Evolutionary conservation across 73 alveolate genomes (phyloP), one percentile per base, ranked within the genome.

Genomic region (Strombidium stylifer): DNA sequence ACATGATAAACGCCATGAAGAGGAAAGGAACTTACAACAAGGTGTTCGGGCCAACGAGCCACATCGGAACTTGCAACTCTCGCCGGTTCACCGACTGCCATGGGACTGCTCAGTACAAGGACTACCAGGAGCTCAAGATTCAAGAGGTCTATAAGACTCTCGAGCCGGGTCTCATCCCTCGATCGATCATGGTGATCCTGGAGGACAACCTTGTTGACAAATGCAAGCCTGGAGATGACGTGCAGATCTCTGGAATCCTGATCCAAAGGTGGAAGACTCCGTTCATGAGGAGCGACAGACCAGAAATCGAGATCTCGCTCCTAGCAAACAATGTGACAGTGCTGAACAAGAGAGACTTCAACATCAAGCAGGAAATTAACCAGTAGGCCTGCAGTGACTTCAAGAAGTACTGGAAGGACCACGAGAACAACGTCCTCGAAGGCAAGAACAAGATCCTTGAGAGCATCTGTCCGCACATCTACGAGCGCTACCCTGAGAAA

Each of bases 201-300:
- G 80, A 86, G 67, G 87, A 74, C 40, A 59, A 74, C 15, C 35
- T 71, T 2, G 97, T 89, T 5, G 91, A 81, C 61, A 47, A 50
- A 32, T 81, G 87, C 31, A 89, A 80, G 46, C 87, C 95, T 2
- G 97, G 97, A n/a, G 97, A 89, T 75, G 95, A 89, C 85, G 90
- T 86, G 0, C 64, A 71, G 75, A 68, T 89, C n/a, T 79, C 87
- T 19, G 97, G 97, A 18, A 36, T 85, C 2, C 64, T 89, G 0
- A 81, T 82, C n/a, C 61, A 81, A 37, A 72, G 97, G 60, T 89
- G 97, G 95, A 81, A 55, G 53, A 51, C 73, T 6, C 66, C 72
- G 4, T 53, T 41, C 32, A 49, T 53, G 59, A 15, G 72, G 16
- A 39, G 61, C 11, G 82, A 41, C 4, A 51, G 88, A 51, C 88